Evolutionary conservation across 129 eudicot genomes (phyloP).

Genomic region (Solidago caesia): DNA sequence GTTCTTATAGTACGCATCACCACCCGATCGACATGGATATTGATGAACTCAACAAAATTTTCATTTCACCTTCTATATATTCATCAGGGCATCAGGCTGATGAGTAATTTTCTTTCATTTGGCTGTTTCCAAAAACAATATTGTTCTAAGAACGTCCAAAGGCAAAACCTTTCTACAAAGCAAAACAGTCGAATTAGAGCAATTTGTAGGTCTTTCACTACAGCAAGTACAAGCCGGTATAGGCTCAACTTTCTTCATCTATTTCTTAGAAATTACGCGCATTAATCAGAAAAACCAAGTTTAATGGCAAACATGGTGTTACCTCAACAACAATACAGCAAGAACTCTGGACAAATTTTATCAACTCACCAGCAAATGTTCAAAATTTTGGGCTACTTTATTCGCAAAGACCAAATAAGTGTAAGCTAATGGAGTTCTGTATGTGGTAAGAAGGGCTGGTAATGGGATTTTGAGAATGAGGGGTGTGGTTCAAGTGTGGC

Average conservation of each 20-base stretch:
- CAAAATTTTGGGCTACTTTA: constrained; percentile 5
- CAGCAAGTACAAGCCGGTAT: background rate
- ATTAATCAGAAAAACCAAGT: background rate
- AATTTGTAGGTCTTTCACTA: background rate
- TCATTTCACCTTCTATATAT: too few relatives aligned
- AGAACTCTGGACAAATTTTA: background rate
- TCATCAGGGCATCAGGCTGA: too few relatives aligned
- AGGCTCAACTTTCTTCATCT: constrained; percentile 8
- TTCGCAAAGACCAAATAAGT: background rate
- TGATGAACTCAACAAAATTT: background rate
- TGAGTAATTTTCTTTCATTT: background rate
- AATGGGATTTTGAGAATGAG: background rate
- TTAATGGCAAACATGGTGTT: background rate
- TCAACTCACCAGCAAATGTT: background rate
- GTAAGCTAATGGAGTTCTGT: constrained; percentile 6
- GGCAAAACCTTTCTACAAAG: background rate
- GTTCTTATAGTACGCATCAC: too few relatives aligned
- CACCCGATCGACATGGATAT: too few relatives aligned
- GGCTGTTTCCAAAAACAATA: background rate
- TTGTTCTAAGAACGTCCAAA: background rate
- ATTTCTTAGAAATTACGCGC: background rate
- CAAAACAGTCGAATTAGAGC: constrained; percentile 2
- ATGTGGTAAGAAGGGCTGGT: background rate
- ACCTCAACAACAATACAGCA: background rate
- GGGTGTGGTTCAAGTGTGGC: constrained; percentile 44